Evolutionary conservation across 139 green algal species (phyloP).

Genomic region (Chlamydomonas sp.): DNA sequence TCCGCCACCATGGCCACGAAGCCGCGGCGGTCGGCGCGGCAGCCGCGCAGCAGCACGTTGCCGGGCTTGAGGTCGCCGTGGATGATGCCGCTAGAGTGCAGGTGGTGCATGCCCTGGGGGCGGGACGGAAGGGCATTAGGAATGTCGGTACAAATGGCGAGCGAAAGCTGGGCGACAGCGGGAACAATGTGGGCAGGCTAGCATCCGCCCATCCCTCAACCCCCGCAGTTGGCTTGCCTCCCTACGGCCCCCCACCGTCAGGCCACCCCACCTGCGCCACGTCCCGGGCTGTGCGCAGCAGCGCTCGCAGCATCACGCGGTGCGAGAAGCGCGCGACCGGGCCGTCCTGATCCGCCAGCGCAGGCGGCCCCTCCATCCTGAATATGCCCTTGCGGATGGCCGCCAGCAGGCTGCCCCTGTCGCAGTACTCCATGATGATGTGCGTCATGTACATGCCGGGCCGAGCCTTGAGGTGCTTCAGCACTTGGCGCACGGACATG

Average conservation of each 20-base stretch:
- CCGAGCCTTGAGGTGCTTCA: neutral
- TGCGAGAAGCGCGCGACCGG: neutral
- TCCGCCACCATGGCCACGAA: conserved; percentile 29
- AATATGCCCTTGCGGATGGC: conserved; percentile 30
- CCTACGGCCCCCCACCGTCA: neutral
- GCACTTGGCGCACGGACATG: conserved; percentile 10
- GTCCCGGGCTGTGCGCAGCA: conserved; percentile 21
- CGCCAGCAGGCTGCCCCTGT: conserved; percentile 12
- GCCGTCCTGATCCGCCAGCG: neutral
- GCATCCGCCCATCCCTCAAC: neutral
- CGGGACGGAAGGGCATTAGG: neutral
- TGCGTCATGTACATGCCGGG: conserved; percentile 26
- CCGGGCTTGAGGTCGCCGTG: conserved; percentile 37
- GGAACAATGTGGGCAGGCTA: neutral
- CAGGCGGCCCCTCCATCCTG: neutral
- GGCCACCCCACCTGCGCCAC: conserved; percentile 8
- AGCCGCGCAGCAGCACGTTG: conserved; percentile 38
- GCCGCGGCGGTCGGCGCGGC: conserved; percentile 18
- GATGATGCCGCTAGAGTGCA: conserved; percentile 40
- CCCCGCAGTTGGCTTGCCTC: too few species aligned
- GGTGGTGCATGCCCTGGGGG: conserved; percentile 32
- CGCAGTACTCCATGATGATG: conserved; percentile 39
- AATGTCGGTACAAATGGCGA: neutral
- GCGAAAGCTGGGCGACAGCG: neutral
- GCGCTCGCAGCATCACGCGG: conserved; percentile 10